phyloP scores from a whole-genome alignment of 2,329 filamentous ascomycete genomes.

The Aspergillus pseudoviridinutans region DNA sequence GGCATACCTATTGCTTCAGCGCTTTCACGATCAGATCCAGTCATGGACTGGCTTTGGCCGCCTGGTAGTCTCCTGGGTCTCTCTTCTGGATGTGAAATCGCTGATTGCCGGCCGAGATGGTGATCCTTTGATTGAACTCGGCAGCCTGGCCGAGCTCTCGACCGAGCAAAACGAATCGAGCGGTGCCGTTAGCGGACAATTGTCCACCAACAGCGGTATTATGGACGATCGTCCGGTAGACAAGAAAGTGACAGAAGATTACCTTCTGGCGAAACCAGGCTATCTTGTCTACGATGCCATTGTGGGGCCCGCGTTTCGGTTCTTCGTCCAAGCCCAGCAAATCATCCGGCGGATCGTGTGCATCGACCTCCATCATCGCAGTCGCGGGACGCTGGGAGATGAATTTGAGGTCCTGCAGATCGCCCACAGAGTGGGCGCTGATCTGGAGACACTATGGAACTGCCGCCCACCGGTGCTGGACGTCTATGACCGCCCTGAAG shows the following conservation, averaged over 20 bases:
- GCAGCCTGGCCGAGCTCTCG: conserved; percentile 15
- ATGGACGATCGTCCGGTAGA: conserved; percentile 1
- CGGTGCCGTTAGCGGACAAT: background rate
- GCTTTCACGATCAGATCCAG: conserved; percentile 23
- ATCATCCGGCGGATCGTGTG: conserved; percentile 31
- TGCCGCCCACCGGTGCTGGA: conserved; percentile 30
- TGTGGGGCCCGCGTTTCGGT: conserved; percentile 29
- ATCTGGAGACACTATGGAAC: conserved; percentile 34
- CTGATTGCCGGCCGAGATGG: conserved; percentile 35
- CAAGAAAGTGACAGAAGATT: conserved; percentile 13
- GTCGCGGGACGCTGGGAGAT: conserved; percentile 33
- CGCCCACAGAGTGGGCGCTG: conserved; percentile 33
- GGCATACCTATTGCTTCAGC: conserved; percentile 27
- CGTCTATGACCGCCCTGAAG: conserved; percentile 27
- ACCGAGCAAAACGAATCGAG: background rate
- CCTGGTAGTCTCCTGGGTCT: conserved; percentile 31
- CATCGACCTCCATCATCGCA: conserved; percentile 37
- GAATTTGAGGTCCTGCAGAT: conserved; percentile 38
- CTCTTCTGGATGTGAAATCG: conserved; percentile 32
- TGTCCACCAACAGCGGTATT: conserved; percentile 1
- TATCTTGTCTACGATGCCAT: conserved; percentile 31
- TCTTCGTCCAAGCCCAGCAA: conserved; percentile 32
- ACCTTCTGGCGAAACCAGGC: conserved; percentile 21
- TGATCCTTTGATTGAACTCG: conserved; percentile 28
- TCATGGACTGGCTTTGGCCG: conserved; percentile 26